Evolutionary conservation across 495 filamentous ascomycete genomes (phyloP), one percentile per base, ranked within the genome.

Genomic region (Aspergillus mulundensis): DNA sequence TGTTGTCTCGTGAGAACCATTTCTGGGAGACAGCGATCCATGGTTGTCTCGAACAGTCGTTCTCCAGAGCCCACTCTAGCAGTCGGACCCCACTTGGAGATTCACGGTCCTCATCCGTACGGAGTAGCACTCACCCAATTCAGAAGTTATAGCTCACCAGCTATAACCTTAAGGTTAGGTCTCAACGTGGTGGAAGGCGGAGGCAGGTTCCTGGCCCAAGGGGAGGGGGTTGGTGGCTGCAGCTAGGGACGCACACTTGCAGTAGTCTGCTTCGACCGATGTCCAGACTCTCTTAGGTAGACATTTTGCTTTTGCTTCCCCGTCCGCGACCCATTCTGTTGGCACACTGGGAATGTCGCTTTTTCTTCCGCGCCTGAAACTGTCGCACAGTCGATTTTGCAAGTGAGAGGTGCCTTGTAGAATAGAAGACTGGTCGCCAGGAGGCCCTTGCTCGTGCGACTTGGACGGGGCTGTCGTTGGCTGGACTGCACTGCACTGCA

Each of bases 171-270:
- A 4, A 28, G 8, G 25, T 28, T 28, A 8, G 4, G 32, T 11
- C 32, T 14, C 32, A 36, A 36, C 32, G 32, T 36, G 32, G 32
- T 36, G 32, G 12, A 45, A 20, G 34, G 36, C 28, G 41, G 42
- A 30, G 46, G 47, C 45, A 28, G 50, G 56, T 53, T 46, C 57
- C 57, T 54, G 44, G 14, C 53, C 47, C 44, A 23, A 48, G 23
- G 40, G 45, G 39, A 18, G 40, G 58, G 18, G 40, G 58, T 54
- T 59, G 52, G 52, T 47, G 53, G 48, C 34, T 60, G 58, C 58
- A 56, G 52, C 58, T 51, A 60, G 41, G 39, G 40, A 60, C 52
- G 58, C 58, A 60, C 58, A 60, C 58, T 60, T 56, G 58, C 58
- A 60, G 58, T 60, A 60, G 58, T 50, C 47, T 5, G 45, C 54